Conservation (phyloP, 768 basidiomycete genomes). For the Rhizopogon sp. region DNA sequence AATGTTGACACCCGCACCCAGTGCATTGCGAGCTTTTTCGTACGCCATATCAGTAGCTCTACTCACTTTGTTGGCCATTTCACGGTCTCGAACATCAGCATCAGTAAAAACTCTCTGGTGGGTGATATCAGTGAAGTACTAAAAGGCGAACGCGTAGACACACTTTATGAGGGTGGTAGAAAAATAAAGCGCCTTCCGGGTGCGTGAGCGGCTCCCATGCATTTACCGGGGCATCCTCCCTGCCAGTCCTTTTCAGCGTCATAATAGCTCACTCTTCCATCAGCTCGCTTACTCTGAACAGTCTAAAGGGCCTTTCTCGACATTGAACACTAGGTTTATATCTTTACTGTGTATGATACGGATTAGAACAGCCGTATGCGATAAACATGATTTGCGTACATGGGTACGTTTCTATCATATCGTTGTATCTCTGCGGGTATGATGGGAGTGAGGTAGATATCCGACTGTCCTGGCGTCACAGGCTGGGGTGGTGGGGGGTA, state of each 20-base stretch:
- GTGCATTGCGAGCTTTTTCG: no score
- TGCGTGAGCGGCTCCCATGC: not conserved
- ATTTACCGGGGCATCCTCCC: not conserved
- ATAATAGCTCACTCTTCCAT: not conserved
- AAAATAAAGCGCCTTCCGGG: not conserved
- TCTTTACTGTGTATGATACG: not conserved
- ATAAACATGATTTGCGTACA: not conserved
- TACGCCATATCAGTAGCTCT: no score
- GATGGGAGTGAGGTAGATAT: not conserved
- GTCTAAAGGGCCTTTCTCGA: not conserved
- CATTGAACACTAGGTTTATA: not conserved
- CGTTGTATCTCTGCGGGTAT: not conserved
- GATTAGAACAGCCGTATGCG: not conserved
- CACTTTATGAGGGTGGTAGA: not conserved
- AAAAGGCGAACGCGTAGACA: not conserved
- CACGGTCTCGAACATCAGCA: no score
- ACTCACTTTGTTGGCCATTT: no score
- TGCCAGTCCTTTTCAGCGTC: not conserved
- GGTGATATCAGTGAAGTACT: not conserved
- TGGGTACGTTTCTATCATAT: not conserved
- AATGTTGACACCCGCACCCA: no score
- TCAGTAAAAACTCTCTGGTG: no score
- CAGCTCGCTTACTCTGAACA: not conserved
- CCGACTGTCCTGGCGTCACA: not conserved
- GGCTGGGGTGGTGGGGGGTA: not conserved